phyloP scores from a whole-genome alignment of 352 stramenopile genomes.

The Globisporangium barbulae region DNA sequence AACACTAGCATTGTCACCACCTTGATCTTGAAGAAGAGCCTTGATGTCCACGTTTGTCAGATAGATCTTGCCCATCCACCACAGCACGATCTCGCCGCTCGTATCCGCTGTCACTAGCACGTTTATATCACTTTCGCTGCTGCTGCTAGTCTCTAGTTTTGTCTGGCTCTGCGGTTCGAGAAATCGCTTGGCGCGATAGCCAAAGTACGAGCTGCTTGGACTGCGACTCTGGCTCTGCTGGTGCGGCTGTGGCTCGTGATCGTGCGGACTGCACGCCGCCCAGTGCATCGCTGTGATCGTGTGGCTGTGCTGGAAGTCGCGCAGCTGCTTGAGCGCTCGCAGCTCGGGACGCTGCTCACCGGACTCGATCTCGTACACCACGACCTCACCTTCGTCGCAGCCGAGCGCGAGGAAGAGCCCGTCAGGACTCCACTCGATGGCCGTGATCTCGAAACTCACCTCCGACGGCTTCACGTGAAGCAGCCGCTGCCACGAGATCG shows the following conservation, averaged over 20 bases:
- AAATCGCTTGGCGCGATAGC: slow-evolving; percentile 31
- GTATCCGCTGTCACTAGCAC: slow-evolving; percentile 48
- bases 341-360: slow-evolving; percentile 29
- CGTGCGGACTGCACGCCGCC: slow-evolving; percentile 1
- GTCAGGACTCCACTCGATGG: slow-evolving; percentile 62
- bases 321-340: slow-evolving; percentile 21
- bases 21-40: slow-evolving; percentile 22
- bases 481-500: slow-evolving; percentile 72
- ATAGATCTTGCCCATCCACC: slow-evolving; percentile 59
- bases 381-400: slow-evolving; percentile 62
- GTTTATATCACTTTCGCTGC: slow-evolving; percentile 6
- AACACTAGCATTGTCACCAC: neutral
- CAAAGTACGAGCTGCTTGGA: slow-evolving; percentile 25
- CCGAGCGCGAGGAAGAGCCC: slow-evolving; percentile 64
- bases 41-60: slow-evolving; percentile 42
- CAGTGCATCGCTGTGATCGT: slow-evolving; percentile 63
- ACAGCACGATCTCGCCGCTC: slow-evolving; percentile 36
- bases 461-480: slow-evolving; percentile 67
- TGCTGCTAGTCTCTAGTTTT: too few species aligned
- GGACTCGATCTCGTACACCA: slow-evolving; percentile 65
- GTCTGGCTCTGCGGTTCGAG: slow-evolving; percentile 11
- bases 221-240: slow-evolving; percentile 8
- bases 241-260: neutral
- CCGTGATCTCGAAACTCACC: slow-evolving; percentile 46
- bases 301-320: slow-evolving; percentile 34